Conservation (phyloP, 2,329 filamentous ascomycete species). For the Alternaria sp. region DNA sequence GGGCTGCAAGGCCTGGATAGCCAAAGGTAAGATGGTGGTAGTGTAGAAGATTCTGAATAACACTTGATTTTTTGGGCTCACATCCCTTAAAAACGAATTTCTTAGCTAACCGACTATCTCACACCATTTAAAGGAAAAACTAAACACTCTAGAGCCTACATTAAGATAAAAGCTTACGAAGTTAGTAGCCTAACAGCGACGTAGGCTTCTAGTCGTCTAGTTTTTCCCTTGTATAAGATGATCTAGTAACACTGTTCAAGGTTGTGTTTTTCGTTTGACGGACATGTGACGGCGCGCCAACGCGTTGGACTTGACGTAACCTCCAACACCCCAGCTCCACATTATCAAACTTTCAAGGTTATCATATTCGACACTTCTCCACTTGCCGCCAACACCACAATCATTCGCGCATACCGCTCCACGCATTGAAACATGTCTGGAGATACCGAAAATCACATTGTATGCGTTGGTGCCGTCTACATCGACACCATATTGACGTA, state of each 20-base stretch:
- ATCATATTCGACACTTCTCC: not conserved
- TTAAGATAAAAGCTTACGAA: too few relatives aligned
- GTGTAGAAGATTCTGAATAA: not conserved
- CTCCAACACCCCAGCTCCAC: slow-evolving; percentile 6
- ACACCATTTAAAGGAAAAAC: too few relatives aligned
- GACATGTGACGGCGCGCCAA: slow-evolving; percentile 3
- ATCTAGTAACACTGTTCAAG: not conserved
- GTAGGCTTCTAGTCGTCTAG: too few relatives aligned
- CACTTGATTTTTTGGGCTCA: not conserved
- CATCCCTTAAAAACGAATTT: not conserved
- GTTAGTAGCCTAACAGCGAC: too few relatives aligned
- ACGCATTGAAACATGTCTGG: not conserved
- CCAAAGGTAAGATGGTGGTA: not conserved
- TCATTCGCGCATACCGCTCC: not conserved
- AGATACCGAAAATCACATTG: slow-evolving; percentile 54
- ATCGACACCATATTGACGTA: slow-evolving; percentile 65
- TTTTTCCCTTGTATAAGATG: too few relatives aligned
- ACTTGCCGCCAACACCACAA: not conserved
- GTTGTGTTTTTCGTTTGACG: not conserved
- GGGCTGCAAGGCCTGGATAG: slow-evolving; percentile 6
- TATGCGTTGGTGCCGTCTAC: slow-evolving; percentile 72
- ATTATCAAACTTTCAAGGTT: slow-evolving; percentile 1
- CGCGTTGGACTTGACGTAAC: slow-evolving; percentile 1
- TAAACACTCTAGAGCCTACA: too few relatives aligned
- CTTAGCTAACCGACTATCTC: not conserved